phyloP scores from a whole-genome alignment of 2,329 filamentous ascomycete species.

The Beauveria varroae region DNA sequence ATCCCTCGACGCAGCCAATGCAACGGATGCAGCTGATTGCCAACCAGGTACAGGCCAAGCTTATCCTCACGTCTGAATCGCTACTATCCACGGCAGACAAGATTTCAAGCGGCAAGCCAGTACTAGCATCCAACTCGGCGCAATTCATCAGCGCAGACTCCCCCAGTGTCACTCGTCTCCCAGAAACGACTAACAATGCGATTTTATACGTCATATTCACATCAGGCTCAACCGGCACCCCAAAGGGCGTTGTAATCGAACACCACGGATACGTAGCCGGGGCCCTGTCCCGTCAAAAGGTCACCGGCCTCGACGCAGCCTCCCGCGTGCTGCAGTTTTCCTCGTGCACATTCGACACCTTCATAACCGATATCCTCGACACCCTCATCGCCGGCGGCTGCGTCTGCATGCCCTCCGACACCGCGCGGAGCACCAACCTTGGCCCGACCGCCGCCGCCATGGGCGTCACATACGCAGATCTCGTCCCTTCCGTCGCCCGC shows the following conservation, averaged over 20 bases:
- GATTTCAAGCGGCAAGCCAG: background rate
- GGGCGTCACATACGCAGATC: conserved; percentile 7
- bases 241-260: conserved; percentile 39
- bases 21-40: conserved; percentile 14
- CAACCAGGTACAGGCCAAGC: conserved; percentile 8
- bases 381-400: conserved; percentile 2
- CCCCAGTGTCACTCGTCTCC: background rate
- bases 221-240: conserved; percentile 44
- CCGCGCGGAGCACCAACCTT: background rate
- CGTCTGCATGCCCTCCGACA: conserved; percentile 11
- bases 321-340: conserved; percentile 10
- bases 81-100: background rate
- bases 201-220: conserved; percentile 38
- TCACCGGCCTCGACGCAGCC: background rate
- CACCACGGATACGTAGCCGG: conserved; percentile 14
- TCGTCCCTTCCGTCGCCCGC: background rate
- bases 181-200: background rate
- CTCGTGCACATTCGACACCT: conserved; percentile 3
- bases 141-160: no score
- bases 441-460: conserved; percentile 5
- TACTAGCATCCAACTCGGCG: no score
- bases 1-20: conserved; percentile 14
- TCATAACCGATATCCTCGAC: background rate
- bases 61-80: background rate
- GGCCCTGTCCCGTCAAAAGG: conserved; percentile 8